Percentiles rank a stretch among this genome's conserved stretches.
Evolutionary conservation across 2,329 filamentous ascomycete species (phyloP).

Genomic region (Madurella fahalii): DNA sequence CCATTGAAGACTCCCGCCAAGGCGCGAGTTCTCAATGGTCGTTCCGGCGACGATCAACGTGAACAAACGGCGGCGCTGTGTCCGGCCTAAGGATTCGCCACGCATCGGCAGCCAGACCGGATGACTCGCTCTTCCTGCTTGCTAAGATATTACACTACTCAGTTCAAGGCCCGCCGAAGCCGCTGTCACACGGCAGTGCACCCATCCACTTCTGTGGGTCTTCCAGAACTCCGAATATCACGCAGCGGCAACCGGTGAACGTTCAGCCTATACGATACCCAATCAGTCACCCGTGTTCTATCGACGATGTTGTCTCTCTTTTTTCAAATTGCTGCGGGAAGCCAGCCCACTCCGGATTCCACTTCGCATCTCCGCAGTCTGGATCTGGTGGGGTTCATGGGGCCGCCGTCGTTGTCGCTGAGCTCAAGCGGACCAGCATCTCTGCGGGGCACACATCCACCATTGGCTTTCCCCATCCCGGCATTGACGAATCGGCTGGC

Average conservation of each 20-base stretch:
- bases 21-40: not conserved
- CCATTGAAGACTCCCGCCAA: not conserved
- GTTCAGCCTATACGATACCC: conserved; percentile 8
- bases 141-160: conserved; percentile 11
- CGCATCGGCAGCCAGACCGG: not conserved
- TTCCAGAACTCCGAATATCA: conserved; percentile 14
- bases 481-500: conserved; percentile 20
- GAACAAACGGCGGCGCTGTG: not conserved
- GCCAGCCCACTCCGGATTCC: not conserved
- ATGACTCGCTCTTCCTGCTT: conserved; percentile 13
- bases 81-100: not conserved
- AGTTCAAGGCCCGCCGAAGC: not conserved
- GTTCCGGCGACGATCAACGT: not conserved
- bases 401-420: conserved; percentile 7
- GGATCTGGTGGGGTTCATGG: conserved; percentile 11
- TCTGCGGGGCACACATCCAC: conserved; percentile 13
- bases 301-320: not conserved
- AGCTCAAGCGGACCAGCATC: conserved; percentile 14
- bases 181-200: conserved; percentile 2
- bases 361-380: conserved; percentile 13
- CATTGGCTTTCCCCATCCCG: conserved; percentile 1
- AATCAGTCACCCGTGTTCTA: not conserved
- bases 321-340: too few relatives aligned
- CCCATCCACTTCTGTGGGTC: conserved; percentile 2
- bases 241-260: not conserved